Base-by-base conservation (phyloP, 768 basidiomycete species). In the Lactarius evosmus region DNA sequence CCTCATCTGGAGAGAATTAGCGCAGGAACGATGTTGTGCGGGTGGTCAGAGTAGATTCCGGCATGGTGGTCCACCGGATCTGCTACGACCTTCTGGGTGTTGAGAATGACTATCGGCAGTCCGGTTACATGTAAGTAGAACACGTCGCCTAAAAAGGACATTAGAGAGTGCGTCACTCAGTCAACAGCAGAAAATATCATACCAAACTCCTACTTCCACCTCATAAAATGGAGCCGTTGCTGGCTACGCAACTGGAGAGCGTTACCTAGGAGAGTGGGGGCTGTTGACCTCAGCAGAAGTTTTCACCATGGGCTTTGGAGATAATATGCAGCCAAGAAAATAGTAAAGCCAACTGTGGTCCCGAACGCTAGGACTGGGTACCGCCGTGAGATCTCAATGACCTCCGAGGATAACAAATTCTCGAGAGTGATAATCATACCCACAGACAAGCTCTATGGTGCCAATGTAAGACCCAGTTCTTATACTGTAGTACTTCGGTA, bases 51-150 rank as follows among this genome's bases (percentile, higher is more conserved):
- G 49, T 66, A 66, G n/a, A 63, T 66, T 33, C 56, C 56, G 1
- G 65, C 61, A 17, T 62, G 56, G 22, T 62, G 65, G 36, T 71
- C 72, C 9, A 70, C 63, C 46, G 72, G 54, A 30, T 72, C 72
- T 14, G 54, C 51, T 22, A 69, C 67, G 7, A 63, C 72, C 56
- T 72, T 65, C 25, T 66, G 66, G 46, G 65, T 46, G 49, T 70
- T 72, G 53, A 73, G 60, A 19, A 73, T 59, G 29, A 73, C 55
- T 8, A 67, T 63, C 19, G 68, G 63, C 29, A 64, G 61, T 12
- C 68, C 68, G n/a, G 49, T 52, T 27, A 60, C 61, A 56, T 29
- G 68, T 17, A 69, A 59, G 46, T 56, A 69, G 52, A 68, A 40
- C 40, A 68, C 25, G 50, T 64, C 59, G 46, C 67, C 67, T 68